Conservation (phyloP, 179 eudicot species). For the Silene coronaria region DNA sequence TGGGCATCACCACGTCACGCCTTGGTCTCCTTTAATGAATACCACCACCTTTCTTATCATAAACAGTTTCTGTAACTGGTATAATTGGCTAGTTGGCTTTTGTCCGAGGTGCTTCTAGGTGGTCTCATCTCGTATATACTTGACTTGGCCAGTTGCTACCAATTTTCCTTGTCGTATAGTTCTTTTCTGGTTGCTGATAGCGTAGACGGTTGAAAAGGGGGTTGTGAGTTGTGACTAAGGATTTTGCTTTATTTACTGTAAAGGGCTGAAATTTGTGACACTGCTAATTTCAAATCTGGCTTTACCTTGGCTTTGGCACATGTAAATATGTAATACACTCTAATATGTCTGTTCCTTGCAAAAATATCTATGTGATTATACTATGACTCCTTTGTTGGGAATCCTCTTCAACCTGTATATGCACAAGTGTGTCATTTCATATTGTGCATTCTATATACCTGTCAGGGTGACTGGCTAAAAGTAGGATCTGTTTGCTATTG, state of each 20-base stretch:
- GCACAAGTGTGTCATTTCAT: neutral
- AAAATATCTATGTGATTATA: neutral
- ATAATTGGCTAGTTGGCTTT: no score
- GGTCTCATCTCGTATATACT: neutral
- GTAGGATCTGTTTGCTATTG: slow-evolving; percentile 13
- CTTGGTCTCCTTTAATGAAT: no score
- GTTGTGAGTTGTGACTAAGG: neutral
- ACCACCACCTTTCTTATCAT: no score
- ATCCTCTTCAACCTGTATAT: neutral
- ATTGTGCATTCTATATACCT: neutral
- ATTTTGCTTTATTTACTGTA: neutral
- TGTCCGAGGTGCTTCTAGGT: no score
- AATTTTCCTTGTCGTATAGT: neutral
- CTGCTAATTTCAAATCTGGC: neutral
- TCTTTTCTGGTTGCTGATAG: neutral
- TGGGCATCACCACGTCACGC: no score
- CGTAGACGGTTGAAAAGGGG: neutral
- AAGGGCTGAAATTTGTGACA: neutral
- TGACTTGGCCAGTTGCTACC: neutral
- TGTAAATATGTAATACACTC: neutral
- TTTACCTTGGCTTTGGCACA: neutral
- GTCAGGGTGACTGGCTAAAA: slow-evolving; percentile 8
- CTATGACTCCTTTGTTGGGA: neutral
- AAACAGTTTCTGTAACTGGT: no score
- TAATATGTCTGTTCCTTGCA: neutral